Percentiles rank a stretch among this genome's conserved stretches.
Evolutionary conservation across 2,329 filamentous ascomycete genomes (phyloP).

Genomic region (Monosporascus ibericus): DNA sequence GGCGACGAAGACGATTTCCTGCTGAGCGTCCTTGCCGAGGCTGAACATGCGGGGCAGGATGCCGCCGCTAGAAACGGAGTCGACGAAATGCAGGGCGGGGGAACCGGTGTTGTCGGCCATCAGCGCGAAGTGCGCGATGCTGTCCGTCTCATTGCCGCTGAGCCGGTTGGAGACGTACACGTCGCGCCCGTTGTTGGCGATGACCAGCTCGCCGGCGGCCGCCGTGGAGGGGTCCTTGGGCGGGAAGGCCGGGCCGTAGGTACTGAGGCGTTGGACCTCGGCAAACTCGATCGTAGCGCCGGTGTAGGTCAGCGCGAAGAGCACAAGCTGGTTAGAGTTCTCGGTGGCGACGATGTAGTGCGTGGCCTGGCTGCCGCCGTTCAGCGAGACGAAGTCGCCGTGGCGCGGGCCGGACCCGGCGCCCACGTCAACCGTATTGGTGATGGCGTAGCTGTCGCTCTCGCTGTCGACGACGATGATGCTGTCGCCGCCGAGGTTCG

Average conservation of each 20-base stretch:
- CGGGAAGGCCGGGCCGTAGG: slow-evolving; percentile 29
- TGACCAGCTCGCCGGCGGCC: slow-evolving; percentile 39
- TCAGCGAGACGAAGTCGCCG: slow-evolving; percentile 38
- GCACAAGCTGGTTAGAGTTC: slow-evolving; percentile 36
- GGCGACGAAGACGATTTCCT: slow-evolving; percentile 36
- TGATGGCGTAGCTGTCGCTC: slow-evolving; percentile 33
- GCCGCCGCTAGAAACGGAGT: slow-evolving; percentile 18
- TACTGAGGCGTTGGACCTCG: slow-evolving; percentile 31
- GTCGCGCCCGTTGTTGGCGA: slow-evolving; percentile 35
- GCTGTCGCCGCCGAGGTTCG: slow-evolving; percentile 44
- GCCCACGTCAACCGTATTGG: slow-evolving; percentile 27
- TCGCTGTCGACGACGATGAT: slow-evolving; percentile 39
- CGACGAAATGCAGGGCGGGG: slow-evolving; percentile 13
- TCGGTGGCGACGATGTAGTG: slow-evolving; percentile 45
- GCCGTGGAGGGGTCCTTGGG: slow-evolving; percentile 31
- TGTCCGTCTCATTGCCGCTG: slow-evolving; percentile 38
- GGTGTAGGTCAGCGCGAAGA: slow-evolving; percentile 36
- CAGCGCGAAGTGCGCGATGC: slow-evolving; percentile 39
- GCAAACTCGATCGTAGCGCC: slow-evolving; percentile 30
- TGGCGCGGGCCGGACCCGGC: slow-evolving; percentile 44
- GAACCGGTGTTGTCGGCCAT: slow-evolving; percentile 7
- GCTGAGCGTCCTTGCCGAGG: slow-evolving; percentile 23
- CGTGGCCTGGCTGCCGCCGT: slow-evolving; percentile 24
- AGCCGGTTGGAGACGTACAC: slow-evolving; percentile 48
- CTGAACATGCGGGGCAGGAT: slow-evolving; percentile 42